Evolutionary conservation across 768 basidiomycete genomes (phyloP), one percentile per base, ranked within the genome.

Genomic region (Lentinula aciculospora): DNA sequence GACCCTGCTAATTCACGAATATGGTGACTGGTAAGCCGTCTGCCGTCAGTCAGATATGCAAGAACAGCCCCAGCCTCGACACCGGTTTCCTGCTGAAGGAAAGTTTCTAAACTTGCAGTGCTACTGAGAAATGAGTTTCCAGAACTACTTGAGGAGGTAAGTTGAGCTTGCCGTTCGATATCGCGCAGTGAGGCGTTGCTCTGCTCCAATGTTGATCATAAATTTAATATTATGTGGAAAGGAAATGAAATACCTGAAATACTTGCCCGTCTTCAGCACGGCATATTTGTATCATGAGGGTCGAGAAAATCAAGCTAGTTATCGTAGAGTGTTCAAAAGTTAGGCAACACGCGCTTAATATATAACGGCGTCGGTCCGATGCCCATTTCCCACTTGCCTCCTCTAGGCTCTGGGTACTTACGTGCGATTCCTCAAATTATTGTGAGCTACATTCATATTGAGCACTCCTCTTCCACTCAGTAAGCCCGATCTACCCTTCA

Each of bases 1-100:
- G 81, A 75, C 49, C 86, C 86, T 34, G 83, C 88, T 37, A 94
- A 72, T 63, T 94, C 92, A 34, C 88, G 81, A 56, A 92, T 68
- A 66, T 91, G 92, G 59, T 81, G 80, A 53, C 76, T 85, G 19
- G 81, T 82, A 21, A 93, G 71, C 53, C 92, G 81, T 44, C 83
- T 79, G 3, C 91, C 91, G 67, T 93, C 90, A 4, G 91, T 83
- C 29, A 92, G 77, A 69, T 90, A 94, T 2, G 88, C 88, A 31
- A 93, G 73, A 9, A 88, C 77, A 23, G 82, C 81, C 46, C 87
- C 84, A 62, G 82, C 79, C 49, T 86, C 83, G 17, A 92, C 74
- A 7, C 86, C 86, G 44, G 83, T 86, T 64, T 91, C 84, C 65
- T 86, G 81, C 42, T 84, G 79, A 8, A 94, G 67, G 61, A 92